Evolutionary conservation across 1,284 basidiomycete genomes (phyloP).

Genomic region (Cutaneotrichosporon mucoides): DNA sequence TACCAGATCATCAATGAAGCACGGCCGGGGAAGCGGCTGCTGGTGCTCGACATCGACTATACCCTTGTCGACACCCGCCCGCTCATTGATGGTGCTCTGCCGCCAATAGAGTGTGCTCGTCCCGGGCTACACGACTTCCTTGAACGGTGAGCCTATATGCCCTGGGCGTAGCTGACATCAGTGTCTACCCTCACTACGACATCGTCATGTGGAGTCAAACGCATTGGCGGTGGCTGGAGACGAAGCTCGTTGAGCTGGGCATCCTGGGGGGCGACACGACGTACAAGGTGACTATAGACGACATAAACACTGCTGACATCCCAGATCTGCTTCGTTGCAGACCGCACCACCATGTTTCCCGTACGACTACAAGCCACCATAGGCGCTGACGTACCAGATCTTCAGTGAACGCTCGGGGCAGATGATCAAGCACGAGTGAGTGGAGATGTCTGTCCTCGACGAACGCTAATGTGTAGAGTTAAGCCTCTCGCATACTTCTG

Average conservation of each 20-base stretch:
- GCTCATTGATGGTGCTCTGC: conserved; percentile 68
- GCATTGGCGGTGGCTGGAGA: conserved; percentile 86
- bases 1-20: conserved; percentile 66
- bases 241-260: conserved; percentile 79
- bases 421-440: conserved; percentile 64
- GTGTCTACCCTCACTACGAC: conserved; percentile 74
- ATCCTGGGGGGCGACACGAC: conserved; percentile 68
- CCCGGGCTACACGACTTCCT: conserved; percentile 81
- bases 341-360: conserved; percentile 83
- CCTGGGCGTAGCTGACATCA: conserved; percentile 7
- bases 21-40: conserved; percentile 67
- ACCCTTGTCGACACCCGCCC: conserved; percentile 82
- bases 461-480: conserved; percentile 51
- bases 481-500: conserved; percentile 82
- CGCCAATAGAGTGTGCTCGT: conserved; percentile 71
- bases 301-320: too few relatives aligned
- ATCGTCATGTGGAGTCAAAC: conserved; percentile 79
- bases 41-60: conserved; percentile 86
- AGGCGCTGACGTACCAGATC: conserved; percentile 20
- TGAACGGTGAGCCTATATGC: conserved; percentile 23
- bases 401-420: conserved; percentile 70
- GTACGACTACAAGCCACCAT: conserved; percentile 48
- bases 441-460: not conserved
- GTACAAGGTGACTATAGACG: conserved; percentile 59
- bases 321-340: conserved; percentile 58